Conservation (phyloP, 306 rosid species). For the Crataegus laevigata region DNA sequence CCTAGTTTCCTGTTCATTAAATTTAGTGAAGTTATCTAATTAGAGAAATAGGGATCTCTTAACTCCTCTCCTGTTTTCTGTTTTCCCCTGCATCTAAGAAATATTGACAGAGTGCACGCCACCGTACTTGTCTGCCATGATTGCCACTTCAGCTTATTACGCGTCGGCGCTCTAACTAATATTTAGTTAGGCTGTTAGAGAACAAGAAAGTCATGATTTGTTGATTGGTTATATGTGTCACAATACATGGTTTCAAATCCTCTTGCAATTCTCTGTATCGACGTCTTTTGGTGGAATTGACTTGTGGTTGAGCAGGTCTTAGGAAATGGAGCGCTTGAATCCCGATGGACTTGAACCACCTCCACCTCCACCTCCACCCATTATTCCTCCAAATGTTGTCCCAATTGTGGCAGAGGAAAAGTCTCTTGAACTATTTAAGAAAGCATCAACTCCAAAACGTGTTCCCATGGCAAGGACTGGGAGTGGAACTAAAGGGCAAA, state of each 20-base stretch:
- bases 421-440: background rate
- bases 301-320: slow-evolving; percentile 6
- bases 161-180: too few species aligned
- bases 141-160: too few species aligned
- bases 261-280: background rate
- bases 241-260: background rate
- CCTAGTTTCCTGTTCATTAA: background rate
- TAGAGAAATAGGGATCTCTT: background rate
- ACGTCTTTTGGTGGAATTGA: background rate
- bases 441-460: background rate
- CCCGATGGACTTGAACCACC: background rate
- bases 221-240: background rate
- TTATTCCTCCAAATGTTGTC: slow-evolving; percentile 16
- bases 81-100: background rate
- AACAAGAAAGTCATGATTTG: background rate
- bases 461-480: slow-evolving; percentile 27
- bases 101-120: too few species aligned
- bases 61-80: background rate
- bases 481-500: slow-evolving; percentile 30
- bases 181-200: too few species aligned
- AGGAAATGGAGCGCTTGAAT: slow-evolving; percentile 16
- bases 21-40: background rate
- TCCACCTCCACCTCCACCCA: slow-evolving; percentile 23
- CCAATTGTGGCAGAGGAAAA: slow-evolving; percentile 6
- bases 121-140: too few species aligned